Percentiles rank a stretch among this genome's conserved stretches.
These are phyloP conservation scores for Agrostemma githago DNA, from an alignment of 148 eudicot species.

Conservation along the genomic window DNA sequence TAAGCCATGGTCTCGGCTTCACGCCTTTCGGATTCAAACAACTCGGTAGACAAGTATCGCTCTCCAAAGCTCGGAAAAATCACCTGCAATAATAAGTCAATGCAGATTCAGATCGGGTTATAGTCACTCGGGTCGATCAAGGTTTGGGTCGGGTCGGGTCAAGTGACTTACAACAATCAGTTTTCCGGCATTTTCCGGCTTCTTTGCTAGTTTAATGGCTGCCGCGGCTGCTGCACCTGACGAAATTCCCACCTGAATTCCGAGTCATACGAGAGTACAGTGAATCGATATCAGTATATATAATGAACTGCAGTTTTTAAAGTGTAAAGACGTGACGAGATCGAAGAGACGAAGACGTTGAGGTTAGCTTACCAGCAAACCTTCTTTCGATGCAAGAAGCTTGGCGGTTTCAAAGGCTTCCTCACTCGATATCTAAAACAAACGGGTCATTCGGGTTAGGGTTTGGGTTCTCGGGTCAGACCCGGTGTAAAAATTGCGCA, in stretches of 20 bases:
- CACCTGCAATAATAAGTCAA: conserved; percentile 18
- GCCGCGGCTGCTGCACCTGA: conserved; percentile 84
- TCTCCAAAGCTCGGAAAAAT: conserved; percentile 42
- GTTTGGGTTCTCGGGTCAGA: neutral
- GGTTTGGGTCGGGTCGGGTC: too few species aligned
- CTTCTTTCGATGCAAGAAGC: conserved; percentile 44
- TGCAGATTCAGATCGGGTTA: too few species aligned
- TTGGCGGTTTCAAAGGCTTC: conserved; percentile 33
- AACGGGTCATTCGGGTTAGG: neutral
- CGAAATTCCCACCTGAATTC: conserved; percentile 63
- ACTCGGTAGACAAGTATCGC: conserved; percentile 38
- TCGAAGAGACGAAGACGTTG: neutral
- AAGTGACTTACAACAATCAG: conserved; percentile 58
- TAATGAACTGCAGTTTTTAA: too few species aligned
- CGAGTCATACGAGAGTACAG: neutral
- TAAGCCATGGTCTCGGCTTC: conserved; percentile 37
- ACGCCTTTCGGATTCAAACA: conserved; percentile 43
- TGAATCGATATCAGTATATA: conserved; percentile 2
- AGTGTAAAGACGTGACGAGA: neutral
- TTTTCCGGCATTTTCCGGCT: conserved; percentile 69
- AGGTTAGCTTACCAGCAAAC: conserved; percentile 39
- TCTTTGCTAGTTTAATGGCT: conserved; percentile 55
- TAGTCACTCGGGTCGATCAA: too few species aligned
- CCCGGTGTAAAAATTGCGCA: neutral
- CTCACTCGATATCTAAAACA: conserved; percentile 21